Conservation (phyloP, 2,329 filamentous ascomycete genomes). For the Tetracladium maxilliforme region DNA sequence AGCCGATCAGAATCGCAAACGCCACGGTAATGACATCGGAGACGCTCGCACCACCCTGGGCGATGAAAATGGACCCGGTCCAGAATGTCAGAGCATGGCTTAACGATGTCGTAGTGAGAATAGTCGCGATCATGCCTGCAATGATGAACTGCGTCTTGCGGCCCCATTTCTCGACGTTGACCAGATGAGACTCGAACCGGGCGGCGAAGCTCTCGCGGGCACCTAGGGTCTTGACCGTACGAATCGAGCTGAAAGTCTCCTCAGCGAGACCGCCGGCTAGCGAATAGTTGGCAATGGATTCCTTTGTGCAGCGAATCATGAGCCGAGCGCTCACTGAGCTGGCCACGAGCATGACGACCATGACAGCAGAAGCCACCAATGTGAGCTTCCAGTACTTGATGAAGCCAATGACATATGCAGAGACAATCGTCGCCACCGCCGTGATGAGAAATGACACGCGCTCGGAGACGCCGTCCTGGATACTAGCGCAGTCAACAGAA, state of each 20-base stretch:
- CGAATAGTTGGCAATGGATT: conserved; percentile 25
- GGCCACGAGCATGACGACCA: conserved; percentile 26
- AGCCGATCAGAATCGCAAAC: conserved; percentile 31
- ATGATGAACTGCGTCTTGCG: conserved; percentile 25
- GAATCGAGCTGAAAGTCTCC: conserved; percentile 29
- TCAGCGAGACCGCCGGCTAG: conserved; percentile 28
- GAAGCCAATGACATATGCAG: conserved; percentile 18
- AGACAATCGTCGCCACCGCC: conserved; percentile 18
- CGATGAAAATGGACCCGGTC: conserved; percentile 30
- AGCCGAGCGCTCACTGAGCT: conserved; percentile 20
- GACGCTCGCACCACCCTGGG: conserved; percentile 19
- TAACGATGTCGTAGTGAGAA: conserved; percentile 29
- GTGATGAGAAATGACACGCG: conserved; percentile 25
- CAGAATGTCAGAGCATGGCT: conserved; percentile 33
- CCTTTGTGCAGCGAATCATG: conserved; percentile 23
- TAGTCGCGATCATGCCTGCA: conserved; percentile 23
- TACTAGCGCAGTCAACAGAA: too few species aligned
- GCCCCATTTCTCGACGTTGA: conserved; percentile 20
- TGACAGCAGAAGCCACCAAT: conserved; percentile 23
- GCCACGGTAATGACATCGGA: conserved; percentile 33
- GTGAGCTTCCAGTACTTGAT: conserved; percentile 21
- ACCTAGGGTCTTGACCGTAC: conserved; percentile 31
- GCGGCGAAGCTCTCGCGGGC: conserved; percentile 24
- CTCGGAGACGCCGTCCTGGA: too few species aligned
- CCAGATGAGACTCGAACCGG: conserved; percentile 24